Base-by-base conservation (phyloP, 257 asterid species). In the Nicotiana otophora region DNA sequence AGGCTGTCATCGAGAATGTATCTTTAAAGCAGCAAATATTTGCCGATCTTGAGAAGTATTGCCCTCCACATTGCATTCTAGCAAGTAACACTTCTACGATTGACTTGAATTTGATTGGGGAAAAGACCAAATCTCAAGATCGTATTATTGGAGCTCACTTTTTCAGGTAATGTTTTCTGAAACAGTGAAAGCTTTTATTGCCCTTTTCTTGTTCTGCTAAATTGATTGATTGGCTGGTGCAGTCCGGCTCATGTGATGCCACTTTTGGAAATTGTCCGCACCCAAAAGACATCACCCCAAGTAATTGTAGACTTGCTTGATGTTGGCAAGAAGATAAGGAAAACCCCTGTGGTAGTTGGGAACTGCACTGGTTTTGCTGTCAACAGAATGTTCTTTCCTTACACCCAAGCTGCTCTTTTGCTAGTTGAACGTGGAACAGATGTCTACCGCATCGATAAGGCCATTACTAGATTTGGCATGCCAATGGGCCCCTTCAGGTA, bases 181-280 rank as follows among this genome's bases (percentile, higher is more conserved):
- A 39, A 31, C n/a, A 14, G 19, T 31, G 51, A 51, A n/a, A 39
- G 28, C 66, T 7, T 14, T 51, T 75, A 17, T 75, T 75, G 14
- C 26, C 15, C 4, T 51, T 74, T 42, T 23, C 30, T 70, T 69
- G 46, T 78, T 72, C 72, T 75, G 63, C 0, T 16, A 26, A 46
- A 26, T 75, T 83, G 23, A 58, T 42, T 2, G 39, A 46, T 82
- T 39, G 62, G 36, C 67, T 61, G 78, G 54, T 92, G 84, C 96
- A 96, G 99, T 82, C 99, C 99, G 6, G 99, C 99, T 82, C 99
- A 96, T 81, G 97, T 96, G 87, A 96, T 96, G 99, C 99, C 99
- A 55, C 98, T 96, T 66, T 79, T 96, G 77, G 99, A 96, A 87
- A 94, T 96, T 34, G 98, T 96, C 64, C 98, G 99, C 31, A 96